phyloP scores from a whole-genome alignment of 2,329 filamentous ascomycete species.

The Huntiella omanensis region DNA sequence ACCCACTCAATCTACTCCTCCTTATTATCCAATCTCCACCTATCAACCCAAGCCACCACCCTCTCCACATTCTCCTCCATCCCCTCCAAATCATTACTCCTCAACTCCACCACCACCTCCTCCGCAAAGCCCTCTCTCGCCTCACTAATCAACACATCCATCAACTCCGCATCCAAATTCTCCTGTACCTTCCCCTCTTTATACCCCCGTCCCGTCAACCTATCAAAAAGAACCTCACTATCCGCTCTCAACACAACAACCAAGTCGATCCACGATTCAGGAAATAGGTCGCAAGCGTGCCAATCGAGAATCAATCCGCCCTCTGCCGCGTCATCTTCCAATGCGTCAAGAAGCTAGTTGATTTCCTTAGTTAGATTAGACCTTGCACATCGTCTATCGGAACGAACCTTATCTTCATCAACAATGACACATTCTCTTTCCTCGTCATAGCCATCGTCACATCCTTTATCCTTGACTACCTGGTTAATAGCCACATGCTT shows the following conservation, averaged over 20 bases:
- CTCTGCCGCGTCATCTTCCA: slow-evolving; percentile 60
- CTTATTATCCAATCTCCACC: slow-evolving; percentile 4
- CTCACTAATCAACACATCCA: slow-evolving; percentile 84
- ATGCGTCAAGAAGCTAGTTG: slow-evolving; percentile 58
- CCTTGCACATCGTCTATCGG: background rate
- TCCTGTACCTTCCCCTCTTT: slow-evolving; percentile 77
- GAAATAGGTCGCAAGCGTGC: slow-evolving; percentile 94
- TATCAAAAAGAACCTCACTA: slow-evolving; percentile 65
- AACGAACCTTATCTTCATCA: slow-evolving; percentile 73
- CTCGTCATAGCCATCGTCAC: slow-evolving; percentile 75
- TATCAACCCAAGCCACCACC: slow-evolving; percentile 50
- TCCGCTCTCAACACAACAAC: slow-evolving; percentile 80
- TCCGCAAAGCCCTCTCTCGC: slow-evolving; percentile 71
- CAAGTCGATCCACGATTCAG: slow-evolving; percentile 81
- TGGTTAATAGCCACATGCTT: slow-evolving; percentile 79
- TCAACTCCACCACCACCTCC: slow-evolving; percentile 75
- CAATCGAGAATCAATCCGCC: slow-evolving; percentile 90
- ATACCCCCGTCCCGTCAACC: slow-evolving; percentile 65
- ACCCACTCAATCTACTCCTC: background rate
- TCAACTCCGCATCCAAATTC: slow-evolving; percentile 93
- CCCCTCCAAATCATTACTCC: slow-evolving; percentile 63
- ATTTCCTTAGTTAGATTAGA: background rate
- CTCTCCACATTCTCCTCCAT: slow-evolving; percentile 78
- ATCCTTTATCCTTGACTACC: slow-evolving; percentile 71
- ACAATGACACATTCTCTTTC: slow-evolving; percentile 79